These are phyloP conservation scores for Talaromyces borbonicus DNA, from an alignment of 495 filamentous ascomycete genomes.

Conservation along the genomic window DNA sequence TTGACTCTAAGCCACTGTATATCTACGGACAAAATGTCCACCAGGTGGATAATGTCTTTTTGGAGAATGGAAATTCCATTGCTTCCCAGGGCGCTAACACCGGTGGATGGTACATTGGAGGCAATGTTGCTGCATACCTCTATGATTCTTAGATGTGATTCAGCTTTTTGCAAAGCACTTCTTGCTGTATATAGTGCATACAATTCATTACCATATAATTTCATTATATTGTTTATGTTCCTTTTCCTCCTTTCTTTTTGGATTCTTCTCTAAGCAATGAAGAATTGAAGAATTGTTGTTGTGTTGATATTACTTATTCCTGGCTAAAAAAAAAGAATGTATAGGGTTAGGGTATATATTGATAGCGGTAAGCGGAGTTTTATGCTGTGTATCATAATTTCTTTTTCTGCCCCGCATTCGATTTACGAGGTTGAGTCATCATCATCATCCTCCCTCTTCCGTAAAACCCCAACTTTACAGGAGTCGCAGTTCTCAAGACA, in stretches of 20 bases:
- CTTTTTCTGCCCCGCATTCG: constrained; percentile 3
- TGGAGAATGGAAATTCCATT: constrained; percentile 19
- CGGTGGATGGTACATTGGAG: constrained; percentile 50
- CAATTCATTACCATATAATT: not conserved
- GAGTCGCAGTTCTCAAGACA: too few relatives aligned
- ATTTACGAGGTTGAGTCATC: not conserved
- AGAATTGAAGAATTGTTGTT: too few relatives aligned
- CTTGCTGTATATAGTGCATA: not conserved
- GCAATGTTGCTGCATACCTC: constrained; percentile 40
- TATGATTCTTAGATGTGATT: constrained; percentile 18
- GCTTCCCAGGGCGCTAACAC: constrained; percentile 33
- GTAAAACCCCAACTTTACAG: too few relatives aligned
- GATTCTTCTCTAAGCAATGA: not conserved
- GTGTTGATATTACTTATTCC: too few relatives aligned
- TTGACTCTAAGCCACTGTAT: constrained; percentile 20
- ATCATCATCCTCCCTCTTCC: not conserved
- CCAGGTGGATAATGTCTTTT: constrained; percentile 32
- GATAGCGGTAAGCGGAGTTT: not conserved
- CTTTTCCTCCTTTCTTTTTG: too few relatives aligned
- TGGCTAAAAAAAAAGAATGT: not conserved
- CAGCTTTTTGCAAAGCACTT: too few relatives aligned
- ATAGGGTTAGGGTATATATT: not conserved
- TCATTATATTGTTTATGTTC: not conserved
- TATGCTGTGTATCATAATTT: not conserved
- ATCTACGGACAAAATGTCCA: constrained; percentile 37